Base-by-base conservation (phyloP, 805 yeast genomes). In the Candida takata region DNA sequence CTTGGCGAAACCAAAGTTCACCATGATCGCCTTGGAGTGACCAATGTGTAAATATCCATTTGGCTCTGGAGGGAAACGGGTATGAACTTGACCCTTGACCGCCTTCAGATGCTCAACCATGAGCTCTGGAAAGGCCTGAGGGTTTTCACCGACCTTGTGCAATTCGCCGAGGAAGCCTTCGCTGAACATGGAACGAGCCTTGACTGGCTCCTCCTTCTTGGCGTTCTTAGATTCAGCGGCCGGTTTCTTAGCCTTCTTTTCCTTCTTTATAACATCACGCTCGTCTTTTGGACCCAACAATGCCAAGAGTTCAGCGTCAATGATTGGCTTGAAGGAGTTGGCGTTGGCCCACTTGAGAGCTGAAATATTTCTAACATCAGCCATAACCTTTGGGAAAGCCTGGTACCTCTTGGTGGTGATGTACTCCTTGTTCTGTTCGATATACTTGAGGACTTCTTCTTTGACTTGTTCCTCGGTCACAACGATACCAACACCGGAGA, bases 11-110 rank as follows among this genome's bases (percentile, higher is more conserved):
- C 99, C 99, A 61, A 92, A 92, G 60, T 92, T 88, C 36, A 90
- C 96, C 76, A 92, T 84, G 57, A 92, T 90, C 35, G 98, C 98
- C 64, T 92, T 92, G 28, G 95, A 83, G 57, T 92, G 99, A 30
- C 99, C 98, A 60, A 92, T 90, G 60, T 92, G 98, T 55, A 92
- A 71, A 57, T 79, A 92, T 49, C 98, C 98, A 62, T 94, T 90
- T 28, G 98, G 98, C 65, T 92, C 98, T 6, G 98, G 98, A 31
- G 99, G 99, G 65, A 92, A 92, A 58, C 99, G 77, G 4, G 98
- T 92, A 51, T 74, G 78, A 20, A 90, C 97, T 54, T 73, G 70
- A 31, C 96, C 95, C 26, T 74, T 71, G 24, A 95, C 85, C 45
- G 75, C 76, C 38, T 71, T 74, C 50, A 86, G 67, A 59, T 92